Percentiles rank a stretch among this genome's conserved stretches.
Evolutionary conservation across 2,329 filamentous ascomycete genomes (phyloP).

Genomic region (Talaromyces sp.): DNA sequence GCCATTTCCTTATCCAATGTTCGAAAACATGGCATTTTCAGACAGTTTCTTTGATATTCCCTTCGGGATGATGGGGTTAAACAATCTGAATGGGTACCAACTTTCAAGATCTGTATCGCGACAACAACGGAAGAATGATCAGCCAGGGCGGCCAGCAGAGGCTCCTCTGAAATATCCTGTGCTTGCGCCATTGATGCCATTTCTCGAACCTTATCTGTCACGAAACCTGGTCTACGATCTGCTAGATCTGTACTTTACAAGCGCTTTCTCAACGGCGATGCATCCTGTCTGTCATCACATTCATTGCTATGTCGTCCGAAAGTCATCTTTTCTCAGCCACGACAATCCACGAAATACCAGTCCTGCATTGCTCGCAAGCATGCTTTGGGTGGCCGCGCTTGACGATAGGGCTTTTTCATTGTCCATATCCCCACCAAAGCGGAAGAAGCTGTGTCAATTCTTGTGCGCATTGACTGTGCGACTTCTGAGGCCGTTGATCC

Average conservation of each 20-base stretch:
- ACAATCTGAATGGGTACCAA: constrained; percentile 34
- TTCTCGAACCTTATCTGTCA: constrained; percentile 73
- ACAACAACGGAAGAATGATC: constrained; percentile 50
- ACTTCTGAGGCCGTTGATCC: constrained; percentile 78
- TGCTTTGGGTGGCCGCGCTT: constrained; percentile 95
- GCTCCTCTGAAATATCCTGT: constrained; percentile 69
- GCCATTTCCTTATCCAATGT: constrained; percentile 9
- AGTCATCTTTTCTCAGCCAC: constrained; percentile 77
- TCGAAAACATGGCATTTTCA: constrained; percentile 13
- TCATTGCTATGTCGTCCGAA: constrained; percentile 81
- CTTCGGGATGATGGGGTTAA: constrained; percentile 14
- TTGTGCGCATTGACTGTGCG: constrained; percentile 79
- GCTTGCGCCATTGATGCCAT: constrained; percentile 72
- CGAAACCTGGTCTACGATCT: constrained; percentile 77
- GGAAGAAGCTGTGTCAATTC: constrained; percentile 81
- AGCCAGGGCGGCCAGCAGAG: constrained; percentile 26
- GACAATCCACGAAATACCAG: constrained; percentile 74
- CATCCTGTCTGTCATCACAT: constrained; percentile 89
- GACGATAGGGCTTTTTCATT: constrained; percentile 83
- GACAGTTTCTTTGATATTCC: constrained; percentile 13
- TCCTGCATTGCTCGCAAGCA: constrained; percentile 81
- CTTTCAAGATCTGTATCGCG: constrained; percentile 50
- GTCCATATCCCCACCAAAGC: constrained; percentile 74
- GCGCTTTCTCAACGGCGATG: constrained; percentile 79
- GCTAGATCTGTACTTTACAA: constrained; percentile 85